Evolutionary conservation across 768 basidiomycete species (phyloP).

Genomic region (Rubroboletus pulcherrimus): DNA sequence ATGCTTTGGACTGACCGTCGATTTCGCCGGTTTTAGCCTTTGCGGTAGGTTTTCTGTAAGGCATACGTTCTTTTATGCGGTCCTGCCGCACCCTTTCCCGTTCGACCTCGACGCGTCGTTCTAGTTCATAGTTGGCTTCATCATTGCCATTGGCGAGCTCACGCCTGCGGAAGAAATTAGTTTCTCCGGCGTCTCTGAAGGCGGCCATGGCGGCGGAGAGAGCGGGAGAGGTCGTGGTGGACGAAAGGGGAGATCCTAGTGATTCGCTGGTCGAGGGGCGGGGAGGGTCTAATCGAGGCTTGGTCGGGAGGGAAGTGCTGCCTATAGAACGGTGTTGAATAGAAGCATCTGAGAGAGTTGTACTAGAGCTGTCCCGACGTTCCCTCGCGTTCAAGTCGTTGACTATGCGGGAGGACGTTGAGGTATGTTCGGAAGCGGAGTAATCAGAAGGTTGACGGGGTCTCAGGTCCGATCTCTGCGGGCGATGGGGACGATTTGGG

Average conservation of each 20-base stretch:
- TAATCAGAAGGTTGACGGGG: constrained; percentile 50
- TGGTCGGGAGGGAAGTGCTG: constrained; percentile 17
- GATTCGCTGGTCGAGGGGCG: constrained; percentile 16
- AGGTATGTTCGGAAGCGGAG: constrained; percentile 47
- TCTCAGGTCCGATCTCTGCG: constrained; percentile 65
- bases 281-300: constrained; percentile 14
- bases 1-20: constrained; percentile 56
- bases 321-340: constrained; percentile 31
- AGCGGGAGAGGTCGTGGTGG: constrained; percentile 42
- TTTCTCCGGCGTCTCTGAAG: constrained; percentile 53
- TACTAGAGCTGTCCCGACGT: constrained; percentile 50
- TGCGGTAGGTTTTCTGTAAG: constrained; percentile 50
- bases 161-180: constrained; percentile 52
- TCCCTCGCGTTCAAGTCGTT: constrained; percentile 27
- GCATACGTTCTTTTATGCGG: constrained; percentile 64
- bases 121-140: constrained; percentile 53
- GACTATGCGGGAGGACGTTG: constrained; percentile 39
- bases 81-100: constrained; percentile 64
- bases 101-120: constrained; percentile 58
- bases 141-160: constrained; percentile 49
- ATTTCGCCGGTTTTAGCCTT: constrained; percentile 74
- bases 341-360: constrained; percentile 45
- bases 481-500: constrained; percentile 55
- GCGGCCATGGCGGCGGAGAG: constrained; percentile 60
- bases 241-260: constrained; percentile 21